Evolutionary conservation across 495 filamentous ascomycete genomes (phyloP).

Genomic region (Penicilliopsis zonata): DNA sequence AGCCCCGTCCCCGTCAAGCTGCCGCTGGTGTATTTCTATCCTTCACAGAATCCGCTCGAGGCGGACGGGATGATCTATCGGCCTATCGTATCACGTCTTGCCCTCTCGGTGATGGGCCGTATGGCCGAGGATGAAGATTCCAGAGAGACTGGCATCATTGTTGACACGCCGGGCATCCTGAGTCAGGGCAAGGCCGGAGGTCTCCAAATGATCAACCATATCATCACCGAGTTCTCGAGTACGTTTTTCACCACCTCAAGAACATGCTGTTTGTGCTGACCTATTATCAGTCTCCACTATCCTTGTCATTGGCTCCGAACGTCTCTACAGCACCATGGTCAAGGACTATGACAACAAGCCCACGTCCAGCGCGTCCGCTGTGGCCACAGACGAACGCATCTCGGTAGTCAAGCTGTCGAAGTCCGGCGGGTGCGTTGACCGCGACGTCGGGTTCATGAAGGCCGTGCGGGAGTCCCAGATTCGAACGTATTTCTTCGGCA

Average conservation of each 20-base stretch:
- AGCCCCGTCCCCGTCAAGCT: constrained; percentile 80
- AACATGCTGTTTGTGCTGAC: neutral
- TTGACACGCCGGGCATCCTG: constrained; percentile 72
- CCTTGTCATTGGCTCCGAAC: constrained; percentile 73
- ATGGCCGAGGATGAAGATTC: constrained; percentile 65
- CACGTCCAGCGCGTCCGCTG: constrained; percentile 34
- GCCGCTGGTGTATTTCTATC: constrained; percentile 86
- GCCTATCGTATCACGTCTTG: constrained; percentile 63
- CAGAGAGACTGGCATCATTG: constrained; percentile 62
- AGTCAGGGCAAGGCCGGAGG: constrained; percentile 44
- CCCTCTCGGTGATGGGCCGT: constrained; percentile 64
- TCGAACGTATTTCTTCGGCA: constrained; percentile 89
- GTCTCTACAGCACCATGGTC: constrained; percentile 65
- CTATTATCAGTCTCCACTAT: constrained; percentile 53
- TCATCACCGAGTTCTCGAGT: constrained; percentile 79
- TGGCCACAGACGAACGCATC: constrained; percentile 44
- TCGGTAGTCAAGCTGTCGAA: constrained; percentile 70
- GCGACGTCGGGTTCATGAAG: constrained; percentile 65
- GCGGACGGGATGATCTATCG: constrained; percentile 63
- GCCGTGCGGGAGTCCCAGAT: constrained; percentile 60
- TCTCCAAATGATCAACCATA: constrained; percentile 69
- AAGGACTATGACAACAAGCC: constrained; percentile 58
- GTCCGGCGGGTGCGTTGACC: constrained; percentile 77
- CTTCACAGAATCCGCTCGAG: constrained; percentile 55
- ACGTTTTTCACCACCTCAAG: constrained; percentile 10